Evolutionary conservation across 257 asterid genomes (phyloP).

Genomic region (Solanum appendiculatum): DNA sequence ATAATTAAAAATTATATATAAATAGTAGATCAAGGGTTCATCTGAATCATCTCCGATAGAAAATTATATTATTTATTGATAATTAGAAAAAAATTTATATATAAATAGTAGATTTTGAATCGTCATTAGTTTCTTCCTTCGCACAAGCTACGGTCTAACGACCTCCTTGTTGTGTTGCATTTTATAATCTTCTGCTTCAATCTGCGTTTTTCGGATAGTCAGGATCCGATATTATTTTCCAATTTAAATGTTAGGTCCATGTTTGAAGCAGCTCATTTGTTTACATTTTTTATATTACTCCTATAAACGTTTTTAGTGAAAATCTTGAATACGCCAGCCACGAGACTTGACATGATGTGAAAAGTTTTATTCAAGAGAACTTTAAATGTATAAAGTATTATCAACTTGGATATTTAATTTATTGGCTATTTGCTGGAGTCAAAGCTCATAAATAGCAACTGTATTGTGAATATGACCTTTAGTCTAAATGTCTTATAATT

Average conservation of each 20-base stretch:
- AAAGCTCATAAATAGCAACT: background rate
- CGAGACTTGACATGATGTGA: background rate
- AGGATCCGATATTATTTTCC: too few species aligned
- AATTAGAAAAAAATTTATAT: background rate
- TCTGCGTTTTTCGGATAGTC: too few species aligned
- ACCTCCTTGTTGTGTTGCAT: background rate
- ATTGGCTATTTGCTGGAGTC: slow-evolving; percentile 23
- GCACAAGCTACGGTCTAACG: background rate
- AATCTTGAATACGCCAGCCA: background rate
- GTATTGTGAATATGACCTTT: background rate
- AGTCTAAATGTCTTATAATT: background rate
- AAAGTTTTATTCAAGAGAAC: slow-evolving; percentile 2
- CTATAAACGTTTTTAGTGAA: background rate
- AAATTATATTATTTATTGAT: too few species aligned
- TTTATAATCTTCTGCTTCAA: too few species aligned
- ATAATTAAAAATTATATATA: background rate
- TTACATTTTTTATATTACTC: background rate
- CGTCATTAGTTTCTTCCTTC: background rate
- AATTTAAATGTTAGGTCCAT: too few species aligned
- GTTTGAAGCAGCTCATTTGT: too few species aligned
- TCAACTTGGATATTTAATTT: slow-evolving; percentile 1
- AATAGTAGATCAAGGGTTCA: too few species aligned
- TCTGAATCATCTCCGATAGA: too few species aligned
- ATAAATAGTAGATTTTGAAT: too few species aligned
- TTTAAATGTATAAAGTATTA: background rate